Evolutionary conservation across 2,329 filamentous ascomycete species (phyloP).

Genomic region (Neofusicoccum umdonicola): DNA sequence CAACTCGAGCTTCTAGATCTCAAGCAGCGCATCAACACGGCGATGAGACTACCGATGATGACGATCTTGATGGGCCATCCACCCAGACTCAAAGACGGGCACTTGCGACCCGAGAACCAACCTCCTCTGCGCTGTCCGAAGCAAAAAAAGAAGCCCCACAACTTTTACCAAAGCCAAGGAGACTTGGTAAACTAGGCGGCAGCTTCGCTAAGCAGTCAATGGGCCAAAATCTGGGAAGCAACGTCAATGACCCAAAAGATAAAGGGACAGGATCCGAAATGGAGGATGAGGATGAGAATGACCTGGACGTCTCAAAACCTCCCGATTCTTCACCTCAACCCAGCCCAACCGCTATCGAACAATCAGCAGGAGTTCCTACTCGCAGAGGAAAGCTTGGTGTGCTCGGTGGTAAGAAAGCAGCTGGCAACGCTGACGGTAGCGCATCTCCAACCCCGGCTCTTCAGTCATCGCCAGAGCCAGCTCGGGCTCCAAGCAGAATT

Average conservation of each 20-base stretch:
- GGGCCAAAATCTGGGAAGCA: not conserved
- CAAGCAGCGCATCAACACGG: slow-evolving; percentile 12
- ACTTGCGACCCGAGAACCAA: not conserved
- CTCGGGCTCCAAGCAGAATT: not conserved
- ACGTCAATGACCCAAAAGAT: not conserved
- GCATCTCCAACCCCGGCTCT: not conserved
- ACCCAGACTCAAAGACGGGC: slow-evolving; percentile 7
- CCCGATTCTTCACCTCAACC: not conserved
- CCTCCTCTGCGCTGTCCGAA: not conserved
- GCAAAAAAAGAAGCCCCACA: not conserved
- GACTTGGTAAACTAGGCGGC: slow-evolving; percentile 7
- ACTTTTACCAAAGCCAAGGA: not conserved
- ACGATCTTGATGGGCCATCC: slow-evolving; percentile 38
- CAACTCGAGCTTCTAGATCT: not conserved
- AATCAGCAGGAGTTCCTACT: not conserved
- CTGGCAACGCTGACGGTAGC: not conserved
- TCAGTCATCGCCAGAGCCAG: not conserved
- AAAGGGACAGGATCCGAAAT: not conserved
- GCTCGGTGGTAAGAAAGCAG: slow-evolving; percentile 20
- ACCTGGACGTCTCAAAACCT: not conserved
- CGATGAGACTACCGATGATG: slow-evolving; percentile 39
- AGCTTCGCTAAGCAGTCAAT: not conserved
- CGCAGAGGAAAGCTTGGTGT: slow-evolving; percentile 20
- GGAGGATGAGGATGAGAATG: not conserved
- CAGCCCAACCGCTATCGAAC: not conserved